phyloP scores from a whole-genome alignment of 2,329 filamentous ascomycete genomes.

The Aspergillus neoniger region DNA sequence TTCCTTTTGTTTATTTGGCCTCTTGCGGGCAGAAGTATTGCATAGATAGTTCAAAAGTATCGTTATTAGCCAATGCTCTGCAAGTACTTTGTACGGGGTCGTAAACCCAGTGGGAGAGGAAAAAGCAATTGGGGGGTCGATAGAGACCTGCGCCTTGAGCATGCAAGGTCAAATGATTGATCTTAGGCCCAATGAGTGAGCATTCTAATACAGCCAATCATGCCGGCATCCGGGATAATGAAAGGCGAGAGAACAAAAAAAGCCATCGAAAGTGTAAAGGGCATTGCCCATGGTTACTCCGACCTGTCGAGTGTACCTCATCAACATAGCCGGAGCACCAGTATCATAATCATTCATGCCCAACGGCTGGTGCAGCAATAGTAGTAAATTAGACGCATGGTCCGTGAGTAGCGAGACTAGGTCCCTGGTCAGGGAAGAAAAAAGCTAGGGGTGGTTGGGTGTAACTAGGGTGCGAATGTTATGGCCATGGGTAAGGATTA shows the following conservation, averaged over 20 bases:
- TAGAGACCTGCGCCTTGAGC: constrained; percentile 1
- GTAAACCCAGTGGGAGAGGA: neutral
- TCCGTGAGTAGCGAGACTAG: constrained; percentile 25
- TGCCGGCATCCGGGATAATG: neutral
- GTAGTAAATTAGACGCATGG: constrained; percentile 28
- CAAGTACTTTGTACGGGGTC: neutral
- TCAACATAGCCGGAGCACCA: constrained; percentile 6
- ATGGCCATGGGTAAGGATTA: constrained; percentile 8
- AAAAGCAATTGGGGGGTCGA: neutral
- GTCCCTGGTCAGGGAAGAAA: constrained; percentile 19
- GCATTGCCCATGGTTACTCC: neutral
- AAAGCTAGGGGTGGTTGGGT: constrained; percentile 7
- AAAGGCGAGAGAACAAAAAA: neutral
- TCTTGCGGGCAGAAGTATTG: neutral
- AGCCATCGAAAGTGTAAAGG: neutral
- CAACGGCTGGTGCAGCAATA: constrained; percentile 24
- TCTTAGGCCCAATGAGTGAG: neutral
- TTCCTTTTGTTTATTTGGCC: constrained; percentile 11
- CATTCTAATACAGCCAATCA: constrained; percentile 1
- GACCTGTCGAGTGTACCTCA: constrained; percentile 4
- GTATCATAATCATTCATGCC: constrained; percentile 31
- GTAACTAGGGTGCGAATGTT: neutral
- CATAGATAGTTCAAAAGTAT: neutral
- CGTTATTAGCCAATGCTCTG: neutral
- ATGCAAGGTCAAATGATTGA: constrained; percentile 7